Evolutionary conservation across 148 eudicot species (phyloP), one percentile per base, ranked within the genome.

Genomic region (Bassia scoparia): DNA sequence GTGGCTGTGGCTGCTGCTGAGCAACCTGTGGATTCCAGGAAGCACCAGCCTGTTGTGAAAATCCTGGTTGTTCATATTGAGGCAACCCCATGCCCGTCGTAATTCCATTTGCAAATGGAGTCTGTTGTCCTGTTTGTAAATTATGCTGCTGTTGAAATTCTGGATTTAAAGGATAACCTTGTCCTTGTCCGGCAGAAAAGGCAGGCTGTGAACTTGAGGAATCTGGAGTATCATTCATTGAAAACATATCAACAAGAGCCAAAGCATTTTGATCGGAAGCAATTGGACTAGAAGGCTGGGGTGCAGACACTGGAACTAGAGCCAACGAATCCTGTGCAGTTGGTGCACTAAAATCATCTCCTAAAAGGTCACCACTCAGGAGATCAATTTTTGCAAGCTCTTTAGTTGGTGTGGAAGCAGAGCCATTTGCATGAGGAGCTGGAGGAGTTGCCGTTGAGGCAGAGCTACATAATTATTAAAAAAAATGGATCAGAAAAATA

Each of bases 221-320:
- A 60, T 62, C 64, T 66, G 74, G 78, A 56, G 77, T 68, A 58
- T 70, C 76, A 79, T 66, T 77, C 24, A 73, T 77, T 52, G 93
- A 74, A 74, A 89, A 91, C 96, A 94, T 87, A 82, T 91, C 91
- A 37, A 89, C 83, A 72, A 94, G 89, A 76, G 97, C 98, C 67
- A 94, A 85, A 77, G 98, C 90, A 81, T 94, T 89, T 70, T 87
- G 85, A 68, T 85, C 83, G 59, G 88, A 83, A 56, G 88, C 76
- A 37, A 80, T 83, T 38, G 98, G 96, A 81, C 81, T 86, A 38
- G 82, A 41, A 37, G 96, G 76, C 78, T 80, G 89, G n/a, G 93
- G 84, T 73, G 82, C 90, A 73, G 92, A 85, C 54, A 86, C 86
- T 8, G 98, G 98, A 67, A 95, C 96, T 73, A 95, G 81, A 33